These are phyloP conservation scores for Mycena galopus DNA, from an alignment of 768 basidiomycete genomes.

Conservation along the genomic window DNA sequence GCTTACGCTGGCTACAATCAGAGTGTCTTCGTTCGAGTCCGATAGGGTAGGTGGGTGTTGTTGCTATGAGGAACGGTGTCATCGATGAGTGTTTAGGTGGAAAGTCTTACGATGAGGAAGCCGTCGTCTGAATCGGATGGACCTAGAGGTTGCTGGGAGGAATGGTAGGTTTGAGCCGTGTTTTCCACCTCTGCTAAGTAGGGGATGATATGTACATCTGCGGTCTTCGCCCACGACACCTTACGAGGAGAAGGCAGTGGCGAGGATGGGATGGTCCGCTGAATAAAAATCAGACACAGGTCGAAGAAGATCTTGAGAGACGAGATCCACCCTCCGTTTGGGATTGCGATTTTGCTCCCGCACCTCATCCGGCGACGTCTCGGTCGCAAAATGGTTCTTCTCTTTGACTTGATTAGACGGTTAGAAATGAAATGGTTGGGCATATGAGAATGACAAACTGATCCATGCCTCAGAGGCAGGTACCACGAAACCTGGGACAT, in stretches of 20 bases:
- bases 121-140: constrained; percentile 11
- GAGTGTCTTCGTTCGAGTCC: no score
- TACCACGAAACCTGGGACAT: neutral
- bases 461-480: neutral
- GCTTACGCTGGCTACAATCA: no score
- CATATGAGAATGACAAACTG: neutral
- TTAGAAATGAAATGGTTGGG: neutral
- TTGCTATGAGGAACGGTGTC: no score
- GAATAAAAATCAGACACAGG: neutral
- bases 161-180: neutral
- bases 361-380: neutral
- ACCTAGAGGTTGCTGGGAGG: neutral
- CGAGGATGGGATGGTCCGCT: neutral
- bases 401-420: neutral
- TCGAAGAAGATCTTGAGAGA: neutral
- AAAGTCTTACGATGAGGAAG: neutral
- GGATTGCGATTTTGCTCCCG: neutral
- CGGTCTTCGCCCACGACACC: constrained; percentile 9
- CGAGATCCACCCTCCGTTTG: neutral
- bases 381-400: neutral
- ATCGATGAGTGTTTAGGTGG: no score
- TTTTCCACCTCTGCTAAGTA: neutral
- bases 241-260: neutral
- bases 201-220: neutral
- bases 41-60: no score